phyloP scores from a whole-genome alignment of 306 rosid genomes.

The Ormosia emarginata region DNA sequence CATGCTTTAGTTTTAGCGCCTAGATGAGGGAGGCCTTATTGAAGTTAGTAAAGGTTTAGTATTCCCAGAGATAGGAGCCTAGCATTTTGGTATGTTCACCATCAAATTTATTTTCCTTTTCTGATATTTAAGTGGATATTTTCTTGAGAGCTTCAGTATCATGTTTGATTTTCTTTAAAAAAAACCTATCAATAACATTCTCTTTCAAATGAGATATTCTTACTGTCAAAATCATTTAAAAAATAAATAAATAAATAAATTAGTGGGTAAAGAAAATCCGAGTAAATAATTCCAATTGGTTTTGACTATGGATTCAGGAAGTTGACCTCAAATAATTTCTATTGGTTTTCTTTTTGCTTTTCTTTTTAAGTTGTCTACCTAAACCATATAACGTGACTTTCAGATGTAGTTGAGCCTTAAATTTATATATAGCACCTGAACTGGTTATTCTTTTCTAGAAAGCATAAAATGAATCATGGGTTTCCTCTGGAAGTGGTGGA shows the following conservation, averaged over 20 bases:
- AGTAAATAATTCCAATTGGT: neutral
- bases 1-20: neutral
- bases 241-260: too few species aligned
- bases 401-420: neutral
- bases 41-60: neutral
- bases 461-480: neutral
- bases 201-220: neutral
- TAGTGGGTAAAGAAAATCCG: neutral
- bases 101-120: neutral
- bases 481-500: constrained; percentile 10
- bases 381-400: neutral
- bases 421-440: neutral
- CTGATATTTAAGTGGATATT: neutral
- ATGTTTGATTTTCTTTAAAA: neutral
- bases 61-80: neutral
- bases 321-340: neutral
- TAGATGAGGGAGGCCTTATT: neutral
- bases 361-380: neutral
- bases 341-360: neutral
- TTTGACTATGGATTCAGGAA: neutral
- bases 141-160: neutral
- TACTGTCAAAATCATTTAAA: neutral
- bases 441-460: neutral
- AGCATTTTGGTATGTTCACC: neutral
- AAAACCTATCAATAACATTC: neutral